These are phyloP conservation scores for Tuber aestivum DNA, from an alignment of 495 filamentous ascomycete genomes.

Conservation along the genomic window DNA sequence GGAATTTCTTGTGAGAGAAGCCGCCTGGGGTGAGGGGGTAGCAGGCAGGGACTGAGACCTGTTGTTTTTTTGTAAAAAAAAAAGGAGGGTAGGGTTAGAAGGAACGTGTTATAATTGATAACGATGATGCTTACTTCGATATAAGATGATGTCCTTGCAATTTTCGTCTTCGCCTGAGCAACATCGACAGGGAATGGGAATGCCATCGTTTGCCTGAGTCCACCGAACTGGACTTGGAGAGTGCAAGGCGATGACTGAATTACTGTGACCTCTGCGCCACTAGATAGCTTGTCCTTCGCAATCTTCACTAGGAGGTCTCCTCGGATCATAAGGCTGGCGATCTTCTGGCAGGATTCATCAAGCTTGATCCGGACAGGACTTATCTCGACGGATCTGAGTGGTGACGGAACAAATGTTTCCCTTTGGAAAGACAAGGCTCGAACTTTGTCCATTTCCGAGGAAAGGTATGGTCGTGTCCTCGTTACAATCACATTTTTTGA, in stretches of 20 bases:
- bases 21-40: constrained; percentile 12
- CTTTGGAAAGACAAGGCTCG: constrained; percentile 15
- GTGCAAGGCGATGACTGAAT: constrained; percentile 36
- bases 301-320: constrained; percentile 29
- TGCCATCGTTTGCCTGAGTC: constrained; percentile 22
- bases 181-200: constrained; percentile 44
- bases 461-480: constrained; percentile 32
- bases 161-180: constrained; percentile 33
- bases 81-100: not conserved
- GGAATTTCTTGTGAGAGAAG: constrained; percentile 36
- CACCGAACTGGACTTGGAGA: constrained; percentile 30
- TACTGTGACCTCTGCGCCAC: constrained; percentile 34
- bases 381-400: constrained; percentile 7
- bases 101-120: not conserved
- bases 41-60: constrained; percentile 34
- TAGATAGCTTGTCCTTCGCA: constrained; percentile 23
- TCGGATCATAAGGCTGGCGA: constrained; percentile 23
- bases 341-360: constrained; percentile 7
- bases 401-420: not conserved
- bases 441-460: constrained; percentile 15
- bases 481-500: constrained; percentile 17
- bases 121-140: constrained; percentile 36
- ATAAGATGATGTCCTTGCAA: constrained; percentile 45
- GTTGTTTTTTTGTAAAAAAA: too few relatives aligned
- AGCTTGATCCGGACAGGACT: constrained; percentile 15